Evolutionary conservation across 148 eudicot species (phyloP).

Genomic region (Mesembryanthemum crystallinum): DNA sequence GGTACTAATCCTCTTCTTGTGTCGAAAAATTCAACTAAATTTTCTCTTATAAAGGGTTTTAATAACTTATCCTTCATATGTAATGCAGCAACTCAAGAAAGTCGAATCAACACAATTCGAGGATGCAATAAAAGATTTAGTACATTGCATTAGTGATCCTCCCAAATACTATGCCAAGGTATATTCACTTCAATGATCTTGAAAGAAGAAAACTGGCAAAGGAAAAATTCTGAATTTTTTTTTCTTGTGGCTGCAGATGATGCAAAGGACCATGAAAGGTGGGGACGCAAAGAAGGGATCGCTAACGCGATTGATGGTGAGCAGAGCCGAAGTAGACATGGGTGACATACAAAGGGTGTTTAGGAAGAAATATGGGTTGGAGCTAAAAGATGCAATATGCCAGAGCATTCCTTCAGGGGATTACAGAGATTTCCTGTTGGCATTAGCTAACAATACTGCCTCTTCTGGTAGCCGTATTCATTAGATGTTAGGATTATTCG

Average conservation of each 20-base stretch:
- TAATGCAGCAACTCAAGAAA: conserved; percentile 51
- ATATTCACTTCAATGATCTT: background rate
- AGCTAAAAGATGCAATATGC: conserved; percentile 38
- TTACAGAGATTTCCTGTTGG: conserved; percentile 33
- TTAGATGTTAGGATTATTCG: background rate
- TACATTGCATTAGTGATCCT: conserved; percentile 54
- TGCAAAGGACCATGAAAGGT: conserved; percentile 26
- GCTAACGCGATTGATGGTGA: conserved; percentile 53
- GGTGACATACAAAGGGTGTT: conserved; percentile 49
- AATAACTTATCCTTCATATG: background rate
- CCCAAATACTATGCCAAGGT: conserved; percentile 70
- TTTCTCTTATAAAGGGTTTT: background rate
- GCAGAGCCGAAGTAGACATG: conserved; percentile 65
- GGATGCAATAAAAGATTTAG: conserved; percentile 45
- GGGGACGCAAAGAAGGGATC: conserved; percentile 25
- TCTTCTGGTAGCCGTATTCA: background rate
- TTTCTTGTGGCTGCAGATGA: conserved; percentile 24
- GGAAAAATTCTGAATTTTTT: background rate
- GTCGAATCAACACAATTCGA: conserved; percentile 50
- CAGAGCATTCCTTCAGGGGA: conserved; percentile 39
- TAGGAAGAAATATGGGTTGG: conserved; percentile 31
- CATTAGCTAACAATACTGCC: conserved; percentile 16
- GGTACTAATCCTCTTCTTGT: conserved; percentile 28
- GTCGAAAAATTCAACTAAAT: background rate
- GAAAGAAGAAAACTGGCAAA: background rate